Percentiles rank a stretch among this genome's conserved stretches.
These are phyloP conservation scores for Candida sanyiensis DNA, from an alignment of 805 yeast genomes.

Conservation along the genomic window DNA sequence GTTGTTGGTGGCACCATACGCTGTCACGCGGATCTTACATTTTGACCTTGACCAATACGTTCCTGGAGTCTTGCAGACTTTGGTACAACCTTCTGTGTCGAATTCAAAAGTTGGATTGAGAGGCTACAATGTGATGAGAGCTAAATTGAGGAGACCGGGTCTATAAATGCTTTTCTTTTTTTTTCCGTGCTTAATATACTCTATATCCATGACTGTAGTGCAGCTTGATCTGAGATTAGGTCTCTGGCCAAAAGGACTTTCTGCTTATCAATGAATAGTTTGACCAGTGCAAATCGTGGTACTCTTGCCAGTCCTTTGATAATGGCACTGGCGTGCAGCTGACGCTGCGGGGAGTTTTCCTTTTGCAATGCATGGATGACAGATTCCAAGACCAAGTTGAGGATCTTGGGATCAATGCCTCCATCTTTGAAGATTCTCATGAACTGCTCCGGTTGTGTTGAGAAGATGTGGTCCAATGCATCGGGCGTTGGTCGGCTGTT, in stretches of 20 bases:
- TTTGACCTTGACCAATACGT: conserved; percentile 36
- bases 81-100: conserved; percentile 41
- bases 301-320: conserved; percentile 12
- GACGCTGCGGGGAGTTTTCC: neutral
- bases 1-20: conserved; percentile 36
- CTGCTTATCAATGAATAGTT: conserved; percentile 14
- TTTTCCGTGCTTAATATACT: neutral
- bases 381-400: conserved; percentile 44
- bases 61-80: conserved; percentile 31
- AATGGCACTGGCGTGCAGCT: conserved; percentile 4
- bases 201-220: conserved; percentile 3
- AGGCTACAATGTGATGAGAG: conserved; percentile 14
- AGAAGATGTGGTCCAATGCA: conserved; percentile 35
- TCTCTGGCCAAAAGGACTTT: conserved; percentile 6
- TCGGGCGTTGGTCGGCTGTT: conserved; percentile 25
- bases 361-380: conserved; percentile 7
- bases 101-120: conserved; percentile 19
- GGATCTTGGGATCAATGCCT: conserved; percentile 45
- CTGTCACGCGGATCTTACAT: conserved; percentile 30
- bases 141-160: conserved; percentile 9
- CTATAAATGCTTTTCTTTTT: neutral
- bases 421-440: conserved; percentile 32
- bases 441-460: conserved; percentile 25
- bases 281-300: conserved; percentile 22
- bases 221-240: conserved; percentile 1